Evolutionary conservation across 2,329 filamentous ascomycete genomes (phyloP).

Genomic region (Aspergillus arachidicola): DNA sequence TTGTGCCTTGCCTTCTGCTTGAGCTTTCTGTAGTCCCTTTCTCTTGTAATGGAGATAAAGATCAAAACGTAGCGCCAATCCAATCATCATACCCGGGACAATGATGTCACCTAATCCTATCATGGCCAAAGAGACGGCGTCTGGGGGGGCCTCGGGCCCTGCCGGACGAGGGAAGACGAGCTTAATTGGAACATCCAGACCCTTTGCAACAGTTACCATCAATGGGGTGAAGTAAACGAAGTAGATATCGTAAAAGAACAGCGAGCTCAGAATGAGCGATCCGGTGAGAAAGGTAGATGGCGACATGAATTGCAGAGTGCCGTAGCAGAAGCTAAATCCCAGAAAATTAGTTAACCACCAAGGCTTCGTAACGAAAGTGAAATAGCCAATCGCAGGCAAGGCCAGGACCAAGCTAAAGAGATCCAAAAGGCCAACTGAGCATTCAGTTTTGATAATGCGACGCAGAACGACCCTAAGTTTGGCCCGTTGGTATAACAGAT

Average conservation of each 20-base stretch:
- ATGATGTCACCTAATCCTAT: slow-evolving; percentile 94
- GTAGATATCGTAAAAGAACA: slow-evolving; percentile 95
- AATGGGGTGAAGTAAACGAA: slow-evolving; percentile 58
- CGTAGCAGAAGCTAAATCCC: slow-evolving; percentile 85
- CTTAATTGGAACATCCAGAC: slow-evolving; percentile 90
- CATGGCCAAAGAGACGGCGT: slow-evolving; percentile 62
- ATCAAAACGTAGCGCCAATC: slow-evolving; percentile 86
- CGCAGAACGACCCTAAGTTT: slow-evolving; percentile 57
- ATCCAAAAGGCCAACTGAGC: slow-evolving; percentile 48
- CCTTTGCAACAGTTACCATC: slow-evolving; percentile 71
- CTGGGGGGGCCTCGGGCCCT: slow-evolving; percentile 47
- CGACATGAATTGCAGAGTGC: slow-evolving; percentile 78
- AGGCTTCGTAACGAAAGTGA: slow-evolving; percentile 61
- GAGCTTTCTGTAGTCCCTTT: slow-evolving; percentile 55
- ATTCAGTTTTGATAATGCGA: slow-evolving; percentile 50
- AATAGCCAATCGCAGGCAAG: slow-evolving; percentile 63
- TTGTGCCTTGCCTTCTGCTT: slow-evolving; percentile 23
- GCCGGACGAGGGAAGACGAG: slow-evolving; percentile 75
- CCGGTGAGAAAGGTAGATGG: slow-evolving; percentile 86
- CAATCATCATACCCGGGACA: slow-evolving; percentile 87
- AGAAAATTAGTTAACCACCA: slow-evolving; percentile 83
- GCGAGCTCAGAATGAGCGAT: slow-evolving; percentile 71
- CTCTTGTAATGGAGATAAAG: slow-evolving; percentile 79
- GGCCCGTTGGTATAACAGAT: slow-evolving; percentile 53
- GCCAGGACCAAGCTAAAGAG: slow-evolving; percentile 60